Evolutionary conservation across 371 early-diverging fungal genomes (phyloP), one percentile per base, ranked within the genome.

Genomic region (Haplosporangium sp.): DNA sequence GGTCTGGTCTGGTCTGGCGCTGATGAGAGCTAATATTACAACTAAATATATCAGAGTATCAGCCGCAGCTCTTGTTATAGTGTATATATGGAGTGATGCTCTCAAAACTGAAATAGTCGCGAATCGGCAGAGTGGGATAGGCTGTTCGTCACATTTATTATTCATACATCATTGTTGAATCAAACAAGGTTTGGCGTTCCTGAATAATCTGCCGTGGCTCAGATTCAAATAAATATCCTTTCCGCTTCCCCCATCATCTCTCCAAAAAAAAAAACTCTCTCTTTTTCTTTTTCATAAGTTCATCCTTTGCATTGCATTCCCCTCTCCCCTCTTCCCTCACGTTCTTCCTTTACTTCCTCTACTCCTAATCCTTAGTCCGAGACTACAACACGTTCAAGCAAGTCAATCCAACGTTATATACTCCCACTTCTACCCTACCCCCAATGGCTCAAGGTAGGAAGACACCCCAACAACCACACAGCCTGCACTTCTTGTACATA

Each of bases 401-500:
- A 57, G 19, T 11, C 58, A 50, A 13, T 37, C 19, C 56, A n/a
- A 40, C 7, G 20, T n/a, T 38, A 45, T 13, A 45, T 13, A 10
- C 10, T 15, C 4, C 15, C 62, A 20, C 47, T 27, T 59, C 15
- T 50, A 4, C 63, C 47, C 37, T 10, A 34, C 9, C 34, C 69
- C 63, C 37, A 61, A 74, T 74, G 75, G 75, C 75, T 45, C 75
- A 74, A 69, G 69, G 75, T 74, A 61, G 55, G 48, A 13, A 58
- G 10, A 2, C 45, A 6, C 37, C 34, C 58, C 45, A 37, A 57
- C n/a, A 13, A 45, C 42, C 6, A 42, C 45, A 10, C 45, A 3
- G 45, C 8, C 15, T 13, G 45, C 10, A 10, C 45, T 4, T 4
- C 45, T 45, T 10, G 45, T 45, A 13, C 45, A 45, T 15, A 10